Percentiles rank a stretch among this genome's conserved stretches.
These are phyloP conservation scores for Trichoderma gracile DNA, from an alignment of 2,329 filamentous ascomycete genomes.

Conservation along the genomic window DNA sequence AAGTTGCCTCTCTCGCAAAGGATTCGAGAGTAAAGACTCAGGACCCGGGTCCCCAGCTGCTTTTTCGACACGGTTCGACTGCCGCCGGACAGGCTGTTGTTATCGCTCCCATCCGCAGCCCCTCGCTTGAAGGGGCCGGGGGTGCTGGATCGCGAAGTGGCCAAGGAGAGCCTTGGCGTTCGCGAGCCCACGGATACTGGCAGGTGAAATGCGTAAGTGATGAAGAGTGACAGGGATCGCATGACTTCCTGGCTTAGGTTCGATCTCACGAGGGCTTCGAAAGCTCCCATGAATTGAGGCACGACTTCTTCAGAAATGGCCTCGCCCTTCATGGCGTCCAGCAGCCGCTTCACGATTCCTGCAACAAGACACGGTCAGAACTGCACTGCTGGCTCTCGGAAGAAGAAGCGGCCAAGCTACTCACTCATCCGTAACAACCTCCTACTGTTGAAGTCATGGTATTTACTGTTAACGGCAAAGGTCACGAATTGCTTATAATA, in stretches of 20 bases:
- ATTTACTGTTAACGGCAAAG: constrained; percentile 87
- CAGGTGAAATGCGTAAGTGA: constrained; percentile 84
- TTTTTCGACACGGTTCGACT: constrained; percentile 58
- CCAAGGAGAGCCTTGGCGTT: constrained; percentile 50
- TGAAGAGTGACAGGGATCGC: constrained; percentile 83
- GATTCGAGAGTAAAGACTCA: constrained; percentile 75
- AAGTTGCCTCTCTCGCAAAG: constrained; percentile 72
- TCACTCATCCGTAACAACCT: constrained; percentile 86
- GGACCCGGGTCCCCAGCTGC: constrained; percentile 71
- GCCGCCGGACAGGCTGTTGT: constrained; percentile 35
- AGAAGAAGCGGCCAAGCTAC: constrained; percentile 37
- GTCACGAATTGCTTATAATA: constrained; percentile 92
- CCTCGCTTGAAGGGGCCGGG: constrained; percentile 43
- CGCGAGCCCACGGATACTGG: constrained; percentile 51
- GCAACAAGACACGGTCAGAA: constrained; percentile 27
- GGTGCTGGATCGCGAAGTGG: constrained; percentile 43
- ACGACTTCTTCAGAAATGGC: constrained; percentile 71
- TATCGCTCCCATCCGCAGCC: constrained; percentile 39
- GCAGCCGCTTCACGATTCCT: constrained; percentile 86
- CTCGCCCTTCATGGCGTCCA: constrained; percentile 89
- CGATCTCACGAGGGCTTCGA: constrained; percentile 76
- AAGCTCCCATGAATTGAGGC: constrained; percentile 73
- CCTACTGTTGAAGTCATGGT: constrained; percentile 88
- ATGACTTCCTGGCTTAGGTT: constrained; percentile 83
- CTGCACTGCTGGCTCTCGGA: background rate